Evolutionary conservation across 345 rosid species (phyloP), one percentile per base, ranked within the genome.

Genomic region (Noccaea bulbosa): DNA sequence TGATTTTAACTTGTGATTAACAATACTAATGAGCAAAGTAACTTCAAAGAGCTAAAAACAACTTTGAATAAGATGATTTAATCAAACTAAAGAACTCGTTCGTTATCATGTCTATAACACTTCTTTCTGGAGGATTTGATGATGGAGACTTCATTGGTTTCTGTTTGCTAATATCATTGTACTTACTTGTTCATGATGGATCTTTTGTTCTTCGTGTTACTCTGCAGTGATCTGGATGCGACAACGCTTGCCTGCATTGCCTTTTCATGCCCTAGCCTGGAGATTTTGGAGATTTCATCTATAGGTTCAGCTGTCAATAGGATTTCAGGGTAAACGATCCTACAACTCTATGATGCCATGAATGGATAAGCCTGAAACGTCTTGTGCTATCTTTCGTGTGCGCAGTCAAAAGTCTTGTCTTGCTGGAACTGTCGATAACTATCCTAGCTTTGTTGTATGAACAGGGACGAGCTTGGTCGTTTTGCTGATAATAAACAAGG

Each of bases 221-320:
- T 62, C 50, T 78, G 84, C 90, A 95, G 97, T 77, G 98, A 92
- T 71, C 76, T 90, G 24, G 98, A 95, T 58, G 87, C 98, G 12
- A 90, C 98, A 0, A 86, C 88, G 86, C 67, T 95, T 54, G 98
- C 99, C 2, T 95, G 97, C 77, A 86, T 95, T 82, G 98, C 97
- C 0, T 95, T 95, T 71, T 92, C 99, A 24, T 92, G 97, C 70
- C 97, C 99, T 41, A 79, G 77, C 70, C 76, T 95, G 85, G 92
- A 90, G 87, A 79, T 56, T 11, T 67, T 93, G 96, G 97, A 93
- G 87, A 84, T 89, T 54, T 78, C 81, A 32, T 81, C 69, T 24
- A 81, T 84, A 3, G 86, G 69, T 11, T 35, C 70, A 48, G 89
- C 95, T 10, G 85, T 83, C 65, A 95, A 90, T 79, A 76, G 99